These are phyloP conservation scores for Pleurotus platypus DNA, from an alignment of 768 basidiomycete species.

Conservation along the genomic window DNA sequence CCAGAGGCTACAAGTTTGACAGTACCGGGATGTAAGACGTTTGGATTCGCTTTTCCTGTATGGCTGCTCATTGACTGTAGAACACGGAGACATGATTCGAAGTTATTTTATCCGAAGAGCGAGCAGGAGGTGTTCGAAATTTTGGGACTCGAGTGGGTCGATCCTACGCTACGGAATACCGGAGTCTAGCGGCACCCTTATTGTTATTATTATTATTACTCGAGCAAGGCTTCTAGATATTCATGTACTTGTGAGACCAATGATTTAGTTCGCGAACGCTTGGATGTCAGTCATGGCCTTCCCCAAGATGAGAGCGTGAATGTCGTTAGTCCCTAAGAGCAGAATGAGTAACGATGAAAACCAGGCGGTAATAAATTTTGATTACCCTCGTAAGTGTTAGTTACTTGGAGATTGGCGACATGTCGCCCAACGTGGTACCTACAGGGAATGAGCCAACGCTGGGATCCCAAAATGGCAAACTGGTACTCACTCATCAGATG, in stretches of 20 bases:
- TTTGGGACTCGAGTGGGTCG: slow-evolving; percentile 66
- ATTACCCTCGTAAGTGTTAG: slow-evolving; percentile 91
- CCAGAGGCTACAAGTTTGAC: slow-evolving; percentile 79
- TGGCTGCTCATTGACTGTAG: slow-evolving; percentile 24
- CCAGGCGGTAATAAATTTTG: slow-evolving; percentile 6
- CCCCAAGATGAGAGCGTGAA: slow-evolving; percentile 89
- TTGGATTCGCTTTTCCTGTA: background rate
- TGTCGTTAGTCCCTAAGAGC: slow-evolving; percentile 62
- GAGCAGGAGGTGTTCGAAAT: slow-evolving; percentile 74
- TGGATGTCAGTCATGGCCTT: slow-evolving; percentile 88
- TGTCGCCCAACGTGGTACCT: slow-evolving; percentile 95
- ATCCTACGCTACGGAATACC: slow-evolving; percentile 71
- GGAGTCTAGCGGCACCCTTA: slow-evolving; percentile 40
- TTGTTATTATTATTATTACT: background rate
- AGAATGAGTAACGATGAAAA: background rate
- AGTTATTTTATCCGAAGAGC: slow-evolving; percentile 52
- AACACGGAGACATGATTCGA: slow-evolving; percentile 62
- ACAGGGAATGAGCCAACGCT: background rate
- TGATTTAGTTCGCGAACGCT: slow-evolving; percentile 67
- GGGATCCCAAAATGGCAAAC: background rate
- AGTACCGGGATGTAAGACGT: slow-evolving; percentile 71
- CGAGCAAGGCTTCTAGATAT: background rate
- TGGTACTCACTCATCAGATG: slow-evolving; percentile 77
- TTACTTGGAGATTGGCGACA: slow-evolving; percentile 92
- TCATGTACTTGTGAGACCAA: background rate